phyloP scores from a whole-genome alignment of 2,329 filamentous ascomycete genomes.

The Erysiphe pulchra region DNA sequence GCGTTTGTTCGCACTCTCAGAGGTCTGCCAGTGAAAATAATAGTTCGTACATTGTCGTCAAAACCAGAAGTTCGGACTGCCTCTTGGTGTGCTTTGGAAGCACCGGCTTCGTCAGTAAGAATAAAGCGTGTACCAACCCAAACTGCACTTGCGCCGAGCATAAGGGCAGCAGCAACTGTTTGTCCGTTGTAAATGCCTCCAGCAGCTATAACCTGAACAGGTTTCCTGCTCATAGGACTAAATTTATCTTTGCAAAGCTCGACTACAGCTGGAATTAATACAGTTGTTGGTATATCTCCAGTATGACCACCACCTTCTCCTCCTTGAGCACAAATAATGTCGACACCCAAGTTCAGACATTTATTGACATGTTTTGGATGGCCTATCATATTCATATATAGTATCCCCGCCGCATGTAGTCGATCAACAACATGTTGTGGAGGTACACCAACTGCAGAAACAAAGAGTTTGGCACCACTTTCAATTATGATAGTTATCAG shows the following conservation, averaged over 20 bases:
- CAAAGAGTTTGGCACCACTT: slow-evolving; percentile 74
- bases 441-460: slow-evolving; percentile 85
- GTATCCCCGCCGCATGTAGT: slow-evolving; percentile 63
- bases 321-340: slow-evolving; percentile 96
- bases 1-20: slow-evolving; percentile 80
- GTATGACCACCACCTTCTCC: slow-evolving; percentile 95
- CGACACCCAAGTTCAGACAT: slow-evolving; percentile 71
- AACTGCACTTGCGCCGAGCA: slow-evolving; percentile 76
- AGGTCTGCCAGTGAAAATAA: slow-evolving; percentile 95
- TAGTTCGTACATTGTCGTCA: slow-evolving; percentile 87
- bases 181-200: slow-evolving; percentile 88
- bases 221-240: slow-evolving; percentile 63
- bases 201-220: slow-evolving; percentile 78
- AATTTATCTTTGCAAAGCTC: slow-evolving; percentile 57
- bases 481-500: slow-evolving; percentile 84
- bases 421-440: slow-evolving; percentile 71
- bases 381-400: slow-evolving; percentile 99
- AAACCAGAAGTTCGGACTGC: slow-evolving; percentile 76
- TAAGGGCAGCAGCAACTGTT: slow-evolving; percentile 67
- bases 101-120: slow-evolving; percentile 78
- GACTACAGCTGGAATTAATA: slow-evolving; percentile 83
- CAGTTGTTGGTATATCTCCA: slow-evolving; percentile 65
- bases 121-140: slow-evolving; percentile 97
- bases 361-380: slow-evolving; percentile 98
- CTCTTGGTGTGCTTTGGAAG: slow-evolving; percentile 82